These are phyloP conservation scores for Trifolium subterraneum DNA, from an alignment of 306 rosid species.

Conservation along the genomic window DNA sequence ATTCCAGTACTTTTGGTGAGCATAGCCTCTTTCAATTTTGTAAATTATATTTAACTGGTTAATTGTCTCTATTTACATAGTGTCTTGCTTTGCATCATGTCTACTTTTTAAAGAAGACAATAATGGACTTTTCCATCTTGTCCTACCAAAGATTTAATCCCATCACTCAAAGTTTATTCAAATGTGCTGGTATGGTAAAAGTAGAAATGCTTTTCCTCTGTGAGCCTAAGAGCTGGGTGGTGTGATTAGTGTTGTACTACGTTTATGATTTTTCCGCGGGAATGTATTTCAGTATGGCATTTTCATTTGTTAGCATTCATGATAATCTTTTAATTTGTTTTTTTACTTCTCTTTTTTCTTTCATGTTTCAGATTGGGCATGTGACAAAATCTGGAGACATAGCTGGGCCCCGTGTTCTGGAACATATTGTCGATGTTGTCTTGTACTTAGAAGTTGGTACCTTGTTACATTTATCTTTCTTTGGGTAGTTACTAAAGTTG, in stretches of 20 bases:
- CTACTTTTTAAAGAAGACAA: not conserved
- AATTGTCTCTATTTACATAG: not conserved
- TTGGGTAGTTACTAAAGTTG: slow-evolving; percentile 38
- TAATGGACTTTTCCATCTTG: slow-evolving; percentile 21
- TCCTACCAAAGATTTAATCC: slow-evolving; percentile 13
- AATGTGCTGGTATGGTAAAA: slow-evolving; percentile 24
- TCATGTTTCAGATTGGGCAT: slow-evolving; percentile 77
- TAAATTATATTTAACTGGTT: slow-evolving; percentile 4
- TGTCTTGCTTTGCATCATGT: slow-evolving; percentile 20
- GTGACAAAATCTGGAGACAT: slow-evolving; percentile 91
- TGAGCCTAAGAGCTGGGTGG: slow-evolving; percentile 20
- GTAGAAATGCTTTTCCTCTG: slow-evolving; percentile 1
- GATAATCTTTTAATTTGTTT: slow-evolving; percentile 2
- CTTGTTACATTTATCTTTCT: slow-evolving; percentile 48
- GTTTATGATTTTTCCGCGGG: slow-evolving; percentile 24
- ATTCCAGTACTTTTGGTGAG: slow-evolving; percentile 85
- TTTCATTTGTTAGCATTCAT: slow-evolving; percentile 27
- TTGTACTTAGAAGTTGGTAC: slow-evolving; percentile 93
- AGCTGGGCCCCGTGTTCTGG: slow-evolving; percentile 95
- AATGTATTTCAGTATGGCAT: slow-evolving; percentile 27
- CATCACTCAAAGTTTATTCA: not conserved
- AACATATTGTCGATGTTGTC: slow-evolving; percentile 93
- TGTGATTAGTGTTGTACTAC: slow-evolving; percentile 19
- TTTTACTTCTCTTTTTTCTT: slow-evolving; percentile 24
- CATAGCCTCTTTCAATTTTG: slow-evolving; percentile 3